phyloP scores from a whole-genome alignment of 2,329 filamentous ascomycete genomes.

The Pyrenochaeta sp. region DNA sequence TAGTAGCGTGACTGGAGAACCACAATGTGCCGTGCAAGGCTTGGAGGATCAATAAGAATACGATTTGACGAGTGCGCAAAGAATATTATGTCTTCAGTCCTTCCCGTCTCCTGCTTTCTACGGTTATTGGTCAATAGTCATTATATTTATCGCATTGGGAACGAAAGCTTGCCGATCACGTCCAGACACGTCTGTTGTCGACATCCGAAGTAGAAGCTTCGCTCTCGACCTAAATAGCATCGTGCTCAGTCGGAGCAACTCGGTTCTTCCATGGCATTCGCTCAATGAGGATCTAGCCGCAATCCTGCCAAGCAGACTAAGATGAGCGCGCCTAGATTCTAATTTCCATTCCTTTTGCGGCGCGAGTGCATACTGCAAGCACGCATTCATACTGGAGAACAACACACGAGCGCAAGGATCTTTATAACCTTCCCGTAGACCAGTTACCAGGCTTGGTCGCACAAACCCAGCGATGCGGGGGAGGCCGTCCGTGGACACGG shows the following conservation, averaged over 20 bases:
- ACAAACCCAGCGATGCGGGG: not conserved
- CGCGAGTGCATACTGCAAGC: not conserved
- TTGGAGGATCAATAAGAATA: not conserved
- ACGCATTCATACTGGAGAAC: not conserved
- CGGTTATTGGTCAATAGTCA: not conserved
- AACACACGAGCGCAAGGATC: not conserved
- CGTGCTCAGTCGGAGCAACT: not conserved
- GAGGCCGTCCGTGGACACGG: not conserved
- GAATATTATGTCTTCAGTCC: not conserved
- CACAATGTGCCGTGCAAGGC: not conserved
- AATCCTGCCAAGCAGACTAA: conserved; percentile 3
- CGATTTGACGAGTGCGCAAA: not conserved
- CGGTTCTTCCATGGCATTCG: not conserved
- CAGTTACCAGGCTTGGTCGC: not conserved
- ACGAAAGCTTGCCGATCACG: not conserved
- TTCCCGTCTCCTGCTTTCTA: not conserved
- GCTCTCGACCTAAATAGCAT: not conserved
- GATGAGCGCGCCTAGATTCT: not conserved
- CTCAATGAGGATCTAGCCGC: not conserved
- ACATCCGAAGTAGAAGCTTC: not conserved
- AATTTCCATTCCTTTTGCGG: not conserved
- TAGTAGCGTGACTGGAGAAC: not conserved
- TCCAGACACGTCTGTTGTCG: not conserved
- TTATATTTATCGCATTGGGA: not conserved
- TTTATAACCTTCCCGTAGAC: not conserved